Conservation (phyloP, 345 rosid genomes). For the Salix viminalis region DNA sequence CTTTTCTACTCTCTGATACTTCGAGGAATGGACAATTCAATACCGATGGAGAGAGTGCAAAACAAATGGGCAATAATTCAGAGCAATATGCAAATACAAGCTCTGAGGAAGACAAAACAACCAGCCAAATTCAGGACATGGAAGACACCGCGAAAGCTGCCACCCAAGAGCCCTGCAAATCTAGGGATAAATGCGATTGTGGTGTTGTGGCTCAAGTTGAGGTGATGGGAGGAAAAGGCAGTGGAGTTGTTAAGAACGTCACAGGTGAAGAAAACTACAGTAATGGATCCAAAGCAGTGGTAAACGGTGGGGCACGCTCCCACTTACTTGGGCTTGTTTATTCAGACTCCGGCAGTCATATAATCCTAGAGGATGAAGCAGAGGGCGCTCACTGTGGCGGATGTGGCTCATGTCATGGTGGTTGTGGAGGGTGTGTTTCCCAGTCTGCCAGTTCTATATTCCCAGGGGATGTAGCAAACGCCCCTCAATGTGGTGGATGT, state of each 20-base stretch:
- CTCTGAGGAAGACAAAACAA: neutral
- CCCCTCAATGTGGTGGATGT: neutral
- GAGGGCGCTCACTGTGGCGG: neutral
- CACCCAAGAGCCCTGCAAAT: neutral
- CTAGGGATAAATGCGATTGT: neutral
- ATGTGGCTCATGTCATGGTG: slow-evolving; percentile 5
- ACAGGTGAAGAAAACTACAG: neutral
- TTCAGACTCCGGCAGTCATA: neutral
- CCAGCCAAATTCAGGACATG: too few species aligned
- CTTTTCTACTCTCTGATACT: slow-evolving; percentile 5
- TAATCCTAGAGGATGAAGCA: neutral
- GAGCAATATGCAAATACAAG: neutral
- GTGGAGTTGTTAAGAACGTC: neutral
- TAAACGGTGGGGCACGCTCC: too few species aligned
- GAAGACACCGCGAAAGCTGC: too few species aligned
- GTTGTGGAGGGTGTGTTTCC: neutral
- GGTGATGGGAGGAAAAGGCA: neutral
- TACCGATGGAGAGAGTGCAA: neutral
- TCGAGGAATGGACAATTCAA: neutral
- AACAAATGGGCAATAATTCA: neutral
- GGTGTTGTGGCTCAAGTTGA: neutral
- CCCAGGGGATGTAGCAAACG: neutral
- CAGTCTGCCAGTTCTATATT: too few species aligned
- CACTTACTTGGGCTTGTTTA: neutral
- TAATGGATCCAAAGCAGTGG: neutral